Percentiles rank a stretch among this genome's conserved stretches.
These are phyloP conservation scores for Fusarium sp. DNA, from an alignment of 2,329 filamentous ascomycete genomes.

Conservation along the genomic window DNA sequence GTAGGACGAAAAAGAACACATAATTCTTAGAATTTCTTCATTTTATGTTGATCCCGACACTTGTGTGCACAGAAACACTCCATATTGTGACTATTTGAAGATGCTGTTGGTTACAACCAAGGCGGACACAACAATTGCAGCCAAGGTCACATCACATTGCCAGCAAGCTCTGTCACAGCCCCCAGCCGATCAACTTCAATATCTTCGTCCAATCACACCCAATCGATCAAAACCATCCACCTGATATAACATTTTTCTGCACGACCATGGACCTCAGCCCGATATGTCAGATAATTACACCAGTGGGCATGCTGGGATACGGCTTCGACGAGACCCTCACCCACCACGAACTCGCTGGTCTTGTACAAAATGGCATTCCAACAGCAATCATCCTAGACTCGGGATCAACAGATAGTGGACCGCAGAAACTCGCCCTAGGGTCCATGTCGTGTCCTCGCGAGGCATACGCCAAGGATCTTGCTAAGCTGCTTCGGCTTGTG, in stretches of 20 bases:
- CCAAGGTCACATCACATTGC: no score
- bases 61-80: no score
- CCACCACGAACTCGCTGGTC: constrained; percentile 39
- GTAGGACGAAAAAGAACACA: no score
- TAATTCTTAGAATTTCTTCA: no score
- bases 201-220: neutral
- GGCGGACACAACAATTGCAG: neutral
- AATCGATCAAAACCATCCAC: neutral
- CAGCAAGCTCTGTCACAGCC: neutral
- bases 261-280: neutral
- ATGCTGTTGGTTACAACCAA: neutral
- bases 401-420: constrained; percentile 55
- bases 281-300: constrained; percentile 56
- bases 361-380: constrained; percentile 49
- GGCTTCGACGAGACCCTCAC: constrained; percentile 57
- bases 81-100: no score
- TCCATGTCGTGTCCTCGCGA: constrained; percentile 57
- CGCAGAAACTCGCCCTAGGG: constrained; percentile 58
- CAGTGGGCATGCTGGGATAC: constrained; percentile 65
- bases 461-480: constrained; percentile 59
- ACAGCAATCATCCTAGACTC: constrained; percentile 55
- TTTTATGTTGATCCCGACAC: no score
- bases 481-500: constrained; percentile 54
- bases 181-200: neutral
- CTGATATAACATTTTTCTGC: neutral